phyloP scores from a whole-genome alignment of 768 basidiomycete genomes.

The Trametes maxima region DNA sequence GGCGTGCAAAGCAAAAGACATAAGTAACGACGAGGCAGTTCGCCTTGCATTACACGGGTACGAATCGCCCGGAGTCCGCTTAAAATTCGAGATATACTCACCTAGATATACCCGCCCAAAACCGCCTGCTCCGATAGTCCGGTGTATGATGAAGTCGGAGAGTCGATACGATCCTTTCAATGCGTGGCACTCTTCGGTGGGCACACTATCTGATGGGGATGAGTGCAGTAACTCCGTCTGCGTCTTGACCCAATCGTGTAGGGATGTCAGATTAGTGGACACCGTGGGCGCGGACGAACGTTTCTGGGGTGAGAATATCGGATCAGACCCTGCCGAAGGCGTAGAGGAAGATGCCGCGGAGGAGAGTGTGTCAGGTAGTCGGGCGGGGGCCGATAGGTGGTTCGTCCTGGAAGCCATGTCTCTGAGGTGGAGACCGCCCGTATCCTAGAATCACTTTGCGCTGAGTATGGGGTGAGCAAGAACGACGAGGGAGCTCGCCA shows the following conservation, averaged over 20 bases:
- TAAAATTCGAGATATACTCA: slow-evolving; percentile 33
- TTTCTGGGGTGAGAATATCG: slow-evolving; percentile 41
- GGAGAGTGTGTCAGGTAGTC: not conserved
- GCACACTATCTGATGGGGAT: slow-evolving; percentile 27
- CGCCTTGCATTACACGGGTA: too few relatives aligned
- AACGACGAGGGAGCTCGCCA: too few relatives aligned
- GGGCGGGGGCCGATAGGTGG: too few relatives aligned
- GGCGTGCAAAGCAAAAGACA: too few relatives aligned
- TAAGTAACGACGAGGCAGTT: too few relatives aligned
- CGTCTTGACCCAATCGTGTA: slow-evolving; percentile 48
- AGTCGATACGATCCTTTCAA: slow-evolving; percentile 72
- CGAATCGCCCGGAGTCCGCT: too few relatives aligned
- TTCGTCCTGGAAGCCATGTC: too few relatives aligned
- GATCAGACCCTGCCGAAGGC: slow-evolving; percentile 15
- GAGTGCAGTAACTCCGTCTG: slow-evolving; percentile 29
- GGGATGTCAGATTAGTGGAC: slow-evolving; percentile 67
- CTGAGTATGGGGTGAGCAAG: too few relatives aligned
- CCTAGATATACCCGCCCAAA: slow-evolving; percentile 94
- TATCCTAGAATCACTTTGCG: too few relatives aligned
- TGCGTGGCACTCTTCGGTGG: slow-evolving; percentile 42
- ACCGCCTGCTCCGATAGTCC: slow-evolving; percentile 91
- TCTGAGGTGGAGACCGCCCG: too few relatives aligned
- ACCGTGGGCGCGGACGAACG: slow-evolving; percentile 52
- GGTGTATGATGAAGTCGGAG: slow-evolving; percentile 75
- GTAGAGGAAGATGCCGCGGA: slow-evolving; percentile 25